Evolutionary conservation across 163 green algal genomes (phyloP), one percentile per base, ranked within the genome.

Genomic region (Chloroidium sp.): DNA sequence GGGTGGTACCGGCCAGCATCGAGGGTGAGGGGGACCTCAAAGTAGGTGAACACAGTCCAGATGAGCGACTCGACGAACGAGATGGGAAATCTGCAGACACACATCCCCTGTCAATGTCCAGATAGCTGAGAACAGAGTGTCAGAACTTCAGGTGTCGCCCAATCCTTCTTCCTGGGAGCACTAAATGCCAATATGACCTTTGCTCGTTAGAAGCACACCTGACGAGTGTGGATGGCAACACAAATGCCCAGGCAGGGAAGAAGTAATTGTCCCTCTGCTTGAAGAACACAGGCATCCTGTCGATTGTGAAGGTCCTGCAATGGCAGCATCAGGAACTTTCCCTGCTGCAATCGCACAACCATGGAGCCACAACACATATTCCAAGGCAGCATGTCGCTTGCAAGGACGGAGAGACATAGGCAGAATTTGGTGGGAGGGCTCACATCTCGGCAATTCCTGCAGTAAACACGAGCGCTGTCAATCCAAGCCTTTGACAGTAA

Each of bases 251-350:
- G 4, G 68, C 79, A 4, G 87, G 83, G 75, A 87, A 91, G 69
- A 91, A 86, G 62, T 77, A 58, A 67, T 82, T 81, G 79, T 88
- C 85, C 1, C 87, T 77, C 58, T 91, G 87, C 83, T 76, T 76
- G 69, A 76, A 76, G 69, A 76, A 82, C 62, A n/a, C 62, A 2
- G 76, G 69, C 8, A 76, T 10, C 3, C 69, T 10, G 10, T 76
- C 69, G 14, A 76, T 57, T 3, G 8, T 36, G 10, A 76, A 60
- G 69, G 10, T 36, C 6, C 10, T 60, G 64, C 36, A 36, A 36
- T 36, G 36, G 36, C 36, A 36, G 36, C 36, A 36, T 36, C 36
- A 36, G 36, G 36, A 36, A 36, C 36, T 36, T 36, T 36, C 36
- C 36, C 36, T 36, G 36, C 36, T 36, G 36, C 36, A 36, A 36